Base-by-base conservation (phyloP, 163 green algal genomes). In the Coccomyxa subellipsoidea region DNA sequence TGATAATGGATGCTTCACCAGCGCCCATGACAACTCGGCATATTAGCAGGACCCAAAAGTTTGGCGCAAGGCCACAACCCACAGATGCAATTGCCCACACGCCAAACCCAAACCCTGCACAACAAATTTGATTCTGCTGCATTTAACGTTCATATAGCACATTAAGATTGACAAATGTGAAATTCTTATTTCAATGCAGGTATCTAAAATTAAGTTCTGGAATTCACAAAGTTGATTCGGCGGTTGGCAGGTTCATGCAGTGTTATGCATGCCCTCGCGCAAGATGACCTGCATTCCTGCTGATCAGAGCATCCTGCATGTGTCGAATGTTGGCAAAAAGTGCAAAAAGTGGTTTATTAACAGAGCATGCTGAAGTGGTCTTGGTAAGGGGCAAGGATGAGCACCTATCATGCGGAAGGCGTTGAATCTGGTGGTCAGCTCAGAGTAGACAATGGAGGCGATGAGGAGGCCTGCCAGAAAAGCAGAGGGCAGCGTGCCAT, bases 381-480 rank as follows among this genome's bases (percentile, higher is more conserved):
- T 23, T 1, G 21, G 47, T 59, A 23, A 23, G 66, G 1, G 9
- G 31, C 8, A 27, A 36, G 66, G 2, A 8, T 73, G 6, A 36
- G 66, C 78, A 84, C 83, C 95, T 36, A 99, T 95, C 23, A 99
- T 88, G 6, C 91, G 87, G 81, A 98, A 96, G 23, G 93, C 78
- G 83, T 93, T 94, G 76, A 85, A 87, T 77, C 89, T 81, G 79
- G 97, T 96, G 70, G 88, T 90, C 27, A 93, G 82, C 81, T 97
- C 88, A 6, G 95, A 93, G 83, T 99, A 99, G 0, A 98, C 81
- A 4, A 97, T 93, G 0, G 93, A 97, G 12, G 92, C 91, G 23
- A 96, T 77, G 27, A 99, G 89, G n/a, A 99, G 91, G 15, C 96
- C 96, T 29, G 97, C 87, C 90, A 98, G 94, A 87, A 97, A 98